Conservation (phyloP, 2,329 filamentous ascomycete genomes). For the Tolypocladium inflatum region DNA sequence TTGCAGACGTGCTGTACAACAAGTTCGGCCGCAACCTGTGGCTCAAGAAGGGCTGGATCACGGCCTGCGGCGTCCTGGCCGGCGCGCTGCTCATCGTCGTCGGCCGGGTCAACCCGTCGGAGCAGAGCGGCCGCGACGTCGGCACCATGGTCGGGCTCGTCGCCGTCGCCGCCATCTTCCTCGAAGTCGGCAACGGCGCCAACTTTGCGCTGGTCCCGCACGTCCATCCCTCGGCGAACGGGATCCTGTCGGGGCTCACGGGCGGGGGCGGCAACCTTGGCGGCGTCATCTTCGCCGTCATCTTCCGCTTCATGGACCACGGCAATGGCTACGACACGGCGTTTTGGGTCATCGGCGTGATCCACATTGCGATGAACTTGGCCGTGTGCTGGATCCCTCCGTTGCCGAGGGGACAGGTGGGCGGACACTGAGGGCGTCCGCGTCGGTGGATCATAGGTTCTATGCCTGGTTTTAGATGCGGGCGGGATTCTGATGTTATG, state of each 20-base stretch:
- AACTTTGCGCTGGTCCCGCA: constrained; percentile 84
- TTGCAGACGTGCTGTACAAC: constrained; percentile 41
- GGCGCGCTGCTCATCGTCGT: constrained; percentile 53
- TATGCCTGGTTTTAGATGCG: no score
- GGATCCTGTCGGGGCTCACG: constrained; percentile 64
- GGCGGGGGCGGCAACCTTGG: constrained; percentile 78
- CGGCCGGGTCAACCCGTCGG: constrained; percentile 53
- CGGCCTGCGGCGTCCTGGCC: constrained; percentile 45
- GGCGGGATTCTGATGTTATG: background rate
- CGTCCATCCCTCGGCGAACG: constrained; percentile 75
- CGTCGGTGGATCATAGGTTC: background rate
- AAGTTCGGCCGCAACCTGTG: constrained; percentile 21
- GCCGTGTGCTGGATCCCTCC: constrained; percentile 47
- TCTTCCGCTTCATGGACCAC: constrained; percentile 60
- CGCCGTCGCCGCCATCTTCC: constrained; percentile 68
- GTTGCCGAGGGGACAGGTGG: constrained; percentile 37
- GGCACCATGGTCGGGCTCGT: constrained; percentile 67
- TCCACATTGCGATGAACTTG: constrained; percentile 62
- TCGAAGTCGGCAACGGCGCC: constrained; percentile 77
- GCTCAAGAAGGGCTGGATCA: constrained; percentile 36
- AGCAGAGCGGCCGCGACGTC: constrained; percentile 26
- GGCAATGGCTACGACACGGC: constrained; percentile 57
- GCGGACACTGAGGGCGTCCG: constrained; percentile 11
- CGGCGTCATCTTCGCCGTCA: constrained; percentile 75
- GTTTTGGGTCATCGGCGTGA: constrained; percentile 75